Conservation (phyloP, 2,329 filamentous ascomycete species). For the Clonostachys rosea region DNA sequence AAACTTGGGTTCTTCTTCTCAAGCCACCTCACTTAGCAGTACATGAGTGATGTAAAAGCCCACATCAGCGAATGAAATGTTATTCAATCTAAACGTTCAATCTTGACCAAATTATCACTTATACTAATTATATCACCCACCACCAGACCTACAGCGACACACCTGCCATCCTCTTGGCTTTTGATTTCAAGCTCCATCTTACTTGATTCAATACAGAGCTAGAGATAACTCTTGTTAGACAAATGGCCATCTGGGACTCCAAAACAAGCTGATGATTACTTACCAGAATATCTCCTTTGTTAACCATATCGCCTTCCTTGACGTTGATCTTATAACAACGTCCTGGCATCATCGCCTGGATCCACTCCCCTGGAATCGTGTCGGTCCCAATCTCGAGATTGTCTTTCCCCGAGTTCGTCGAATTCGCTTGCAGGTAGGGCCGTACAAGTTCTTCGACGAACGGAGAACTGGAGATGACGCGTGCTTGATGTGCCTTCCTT, state of each 20-base stretch:
- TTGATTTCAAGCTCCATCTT: conserved; percentile 30
- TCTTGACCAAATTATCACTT: no score
- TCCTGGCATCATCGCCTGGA: conserved; percentile 23
- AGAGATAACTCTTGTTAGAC: not conserved
- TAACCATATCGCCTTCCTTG: conserved; percentile 8
- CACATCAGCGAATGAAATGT: no score
- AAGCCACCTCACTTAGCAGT: no score
- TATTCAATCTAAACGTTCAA: no score
- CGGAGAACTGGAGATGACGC: conserved; percentile 15
- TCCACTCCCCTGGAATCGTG: conserved; percentile 9
- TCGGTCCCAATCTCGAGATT: not conserved
- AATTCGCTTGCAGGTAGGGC: conserved; percentile 10
- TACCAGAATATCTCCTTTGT: conserved; percentile 7
- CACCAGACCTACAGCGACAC: conserved; percentile 3
- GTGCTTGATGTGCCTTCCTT: conserved; percentile 10
- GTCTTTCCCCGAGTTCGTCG: not conserved
- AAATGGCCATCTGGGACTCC: conserved; percentile 9
- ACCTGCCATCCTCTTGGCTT: conserved; percentile 16
- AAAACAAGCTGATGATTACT: conserved; percentile 1
- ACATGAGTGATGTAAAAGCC: no score
- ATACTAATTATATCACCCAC: no score
- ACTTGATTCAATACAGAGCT: conserved; percentile 23
- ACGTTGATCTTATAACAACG: conserved; percentile 24
- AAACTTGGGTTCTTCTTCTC: no score
- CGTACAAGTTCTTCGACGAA: conserved; percentile 19